Base-by-base conservation (phyloP, 495 filamentous ascomycete species). In the Astrocystis sublimbata region DNA sequence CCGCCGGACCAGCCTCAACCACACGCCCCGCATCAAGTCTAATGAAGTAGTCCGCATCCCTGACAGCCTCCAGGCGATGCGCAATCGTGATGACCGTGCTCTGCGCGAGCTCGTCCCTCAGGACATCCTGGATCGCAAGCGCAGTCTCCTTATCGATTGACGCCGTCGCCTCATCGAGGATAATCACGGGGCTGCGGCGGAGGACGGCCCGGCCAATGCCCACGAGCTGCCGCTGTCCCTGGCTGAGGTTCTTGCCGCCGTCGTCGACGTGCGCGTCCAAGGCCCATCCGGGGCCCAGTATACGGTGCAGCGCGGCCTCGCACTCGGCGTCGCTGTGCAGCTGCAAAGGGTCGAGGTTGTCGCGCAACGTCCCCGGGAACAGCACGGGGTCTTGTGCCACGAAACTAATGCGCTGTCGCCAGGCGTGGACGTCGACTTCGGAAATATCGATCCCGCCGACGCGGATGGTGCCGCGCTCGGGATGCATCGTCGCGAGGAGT, bases 81-180 rank as follows among this genome's bases (percentile, higher is more conserved):
- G 91, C 92, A 74, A 96, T 92, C 4, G 89, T 92, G 50, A 96
- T 87, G 13, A 96, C 91, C 2, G 92, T 96, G 63, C 89, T 92
- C 38, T 87, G 77, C 49, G 73, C 78, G 76, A 94, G 78, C 78
- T 93, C 91, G 65, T 90, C 86, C 31, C 88, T 74, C 57, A 96
- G 70, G 35, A 94, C 78, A 66, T 85, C 79, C 77, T 96, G 91
- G 47, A 94, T 91, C 57, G 87, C 80, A 66, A 84, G 74, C n/a
- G 89, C 89, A 1, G 89, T 94, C 70, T 88, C 85, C 62, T 81
- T 81, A 66, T 96, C 92, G 62, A 96, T 92, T 13, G 85, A 89
- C 15, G 91, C 91, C n/a, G 92, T 96, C 17, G 92, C 92, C 73
- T 92, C 89, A 64, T 92, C 89, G 62, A 92, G 71, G 45, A 92